Evolutionary conservation across 148 eudicot genomes (phyloP), one percentile per base, ranked within the genome.

Genomic region (Oxyria digyna): DNA sequence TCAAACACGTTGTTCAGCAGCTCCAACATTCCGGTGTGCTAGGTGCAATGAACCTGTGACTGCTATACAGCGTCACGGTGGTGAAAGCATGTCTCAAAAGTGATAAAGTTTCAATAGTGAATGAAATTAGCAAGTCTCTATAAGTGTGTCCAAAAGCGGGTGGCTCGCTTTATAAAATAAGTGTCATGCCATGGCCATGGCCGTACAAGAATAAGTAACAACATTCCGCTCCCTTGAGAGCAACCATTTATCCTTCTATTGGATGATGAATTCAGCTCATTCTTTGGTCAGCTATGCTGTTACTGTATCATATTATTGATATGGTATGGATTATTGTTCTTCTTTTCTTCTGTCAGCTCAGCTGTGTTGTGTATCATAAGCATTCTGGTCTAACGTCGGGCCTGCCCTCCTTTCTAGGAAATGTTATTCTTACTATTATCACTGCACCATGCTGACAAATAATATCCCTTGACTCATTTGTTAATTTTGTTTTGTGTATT

Each of bases 31-130:
- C 76, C 75, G 93, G 72, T 94, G 92, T 69, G 64, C 82, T 35
- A 75, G 93, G 62, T 90, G 99, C 79, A 87, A 64, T 42, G 90
- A 90, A 72, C 93, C 96, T 4, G 91, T 94, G 69, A 84, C 85
- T 69, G 96, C 99, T 66, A 88, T 94, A 86, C 98, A 84, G 77
- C 86, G 96, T 65, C 29, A 35, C 12, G 46, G 68, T 20, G 45
- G 68, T 57, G 37, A 57, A 57, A 57, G 35, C 64, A 27, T 37
- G 20, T 29, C 64, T 37, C 31, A 29, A 27, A 57, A 26, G 64
- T 57, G 37, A 57, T 27, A 11, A 29, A n/a, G n/a, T 57, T 52
- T 57, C 64, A 12, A 37, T 57, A 29, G 64, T 14, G 3, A 57
- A 57, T 18, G 33, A 27, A 57, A 57, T 13, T 57, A 57, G 64